Conservation (phyloP, 2,329 filamentous ascomycete genomes). For the Diaporthe destruens region DNA sequence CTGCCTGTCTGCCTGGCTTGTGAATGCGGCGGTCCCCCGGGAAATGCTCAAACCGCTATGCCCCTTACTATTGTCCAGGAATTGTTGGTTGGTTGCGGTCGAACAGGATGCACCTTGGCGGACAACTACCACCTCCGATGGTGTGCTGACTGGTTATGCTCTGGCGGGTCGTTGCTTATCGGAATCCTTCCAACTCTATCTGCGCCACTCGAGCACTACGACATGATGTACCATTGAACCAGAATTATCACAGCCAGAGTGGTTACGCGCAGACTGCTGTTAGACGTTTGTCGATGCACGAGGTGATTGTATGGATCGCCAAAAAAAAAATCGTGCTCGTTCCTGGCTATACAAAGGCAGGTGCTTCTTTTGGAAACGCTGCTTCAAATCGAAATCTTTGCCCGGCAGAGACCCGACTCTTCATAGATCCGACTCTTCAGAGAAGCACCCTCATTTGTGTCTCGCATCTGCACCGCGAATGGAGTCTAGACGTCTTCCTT, state of each 20-base stretch:
- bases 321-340: not conserved
- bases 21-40: not conserved
- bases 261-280: not conserved
- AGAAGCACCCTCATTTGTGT: not conserved
- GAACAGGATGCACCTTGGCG: not conserved
- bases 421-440: not conserved
- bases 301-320: not conserved
- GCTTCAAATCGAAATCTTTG: not conserved
- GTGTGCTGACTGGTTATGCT: conserved; percentile 3
- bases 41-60: conserved; percentile 10
- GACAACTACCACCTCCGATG: not conserved
- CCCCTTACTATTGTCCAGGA: not conserved
- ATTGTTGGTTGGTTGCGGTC: not conserved
- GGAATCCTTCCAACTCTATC: conserved; percentile 2
- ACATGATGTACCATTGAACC: not conserved
- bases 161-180: not conserved
- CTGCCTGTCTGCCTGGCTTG: conserved; percentile 20
- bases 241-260: not conserved
- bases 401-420: not conserved
- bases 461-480: too few relatives aligned
- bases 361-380: not conserved
- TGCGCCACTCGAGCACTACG: not conserved
- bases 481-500: not conserved
- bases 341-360: too few relatives aligned
- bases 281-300: not conserved